A percentile compares a stretch with the other conserved stretches of the same genome.
These are phyloP conservation scores for Arthrobotrys conoides DNA, from an alignment of 2,329 filamentous ascomycete species.

Conservation along the genomic window DNA sequence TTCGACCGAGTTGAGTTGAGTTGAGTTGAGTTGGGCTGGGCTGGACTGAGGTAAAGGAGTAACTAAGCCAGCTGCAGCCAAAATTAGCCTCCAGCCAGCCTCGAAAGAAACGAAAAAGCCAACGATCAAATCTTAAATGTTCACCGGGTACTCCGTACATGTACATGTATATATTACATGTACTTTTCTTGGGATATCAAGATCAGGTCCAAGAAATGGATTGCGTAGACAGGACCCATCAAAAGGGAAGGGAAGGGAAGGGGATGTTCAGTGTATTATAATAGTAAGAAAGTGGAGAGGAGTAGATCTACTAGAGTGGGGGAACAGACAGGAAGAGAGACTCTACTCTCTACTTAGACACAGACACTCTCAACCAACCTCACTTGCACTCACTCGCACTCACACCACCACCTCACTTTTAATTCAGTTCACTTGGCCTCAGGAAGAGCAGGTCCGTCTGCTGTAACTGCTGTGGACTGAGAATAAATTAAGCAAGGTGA, in stretches of 20 bases:
- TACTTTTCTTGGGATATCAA: background rate
- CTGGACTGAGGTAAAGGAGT: background rate
- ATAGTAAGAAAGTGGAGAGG: too few relatives aligned
- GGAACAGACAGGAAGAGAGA: background rate
- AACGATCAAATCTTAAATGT: background rate
- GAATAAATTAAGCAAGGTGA: background rate
- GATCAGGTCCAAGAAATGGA: background rate
- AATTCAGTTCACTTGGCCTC: background rate
- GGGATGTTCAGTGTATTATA: too few relatives aligned
- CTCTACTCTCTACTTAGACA: background rate
- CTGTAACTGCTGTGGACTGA: too few relatives aligned
- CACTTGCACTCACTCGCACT: background rate
- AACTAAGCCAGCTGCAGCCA: slow-evolving; percentile 41
- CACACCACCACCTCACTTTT: background rate
- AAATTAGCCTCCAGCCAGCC: slow-evolving; percentile 44
- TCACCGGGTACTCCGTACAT: slow-evolving; percentile 11
- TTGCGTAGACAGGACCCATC: slow-evolving; percentile 10
- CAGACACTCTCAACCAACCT: slow-evolving; percentile 3
- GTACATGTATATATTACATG: too few relatives aligned
- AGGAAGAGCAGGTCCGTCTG: background rate
- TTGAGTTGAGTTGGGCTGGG: background rate
- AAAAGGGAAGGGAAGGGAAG: too few relatives aligned
- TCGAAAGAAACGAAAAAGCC: background rate
- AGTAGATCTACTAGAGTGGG: background rate
- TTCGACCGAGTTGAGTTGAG: background rate